These are phyloP conservation scores for Lycium ferocissimum DNA, from an alignment of 257 asterid species.

Conservation along the genomic window DNA sequence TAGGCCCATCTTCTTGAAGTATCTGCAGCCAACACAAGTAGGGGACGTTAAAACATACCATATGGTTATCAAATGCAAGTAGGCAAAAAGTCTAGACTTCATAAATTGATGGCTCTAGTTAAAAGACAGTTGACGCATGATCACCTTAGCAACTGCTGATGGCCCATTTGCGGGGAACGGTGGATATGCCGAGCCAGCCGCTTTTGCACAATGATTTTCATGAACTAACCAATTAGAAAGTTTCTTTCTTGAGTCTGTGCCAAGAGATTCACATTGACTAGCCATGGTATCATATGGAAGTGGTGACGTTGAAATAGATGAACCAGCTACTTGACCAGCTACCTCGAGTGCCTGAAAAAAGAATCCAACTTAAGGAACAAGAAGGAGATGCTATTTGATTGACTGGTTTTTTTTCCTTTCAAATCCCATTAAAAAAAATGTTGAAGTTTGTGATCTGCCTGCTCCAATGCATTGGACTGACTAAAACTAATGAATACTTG, in stretches of 20 bases:
- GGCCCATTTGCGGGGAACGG: conserved; percentile 47
- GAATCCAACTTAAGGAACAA: conserved; percentile 22
- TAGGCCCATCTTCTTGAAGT: conserved; percentile 43
- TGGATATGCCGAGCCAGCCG: conserved; percentile 42
- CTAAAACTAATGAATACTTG: background rate
- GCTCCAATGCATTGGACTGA: background rate
- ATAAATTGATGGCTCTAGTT: background rate
- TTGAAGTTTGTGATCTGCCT: background rate
- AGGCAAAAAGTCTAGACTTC: background rate
- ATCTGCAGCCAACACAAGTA: conserved; percentile 46
- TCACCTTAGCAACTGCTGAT: conserved; percentile 63
- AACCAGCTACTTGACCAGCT: conserved; percentile 99
- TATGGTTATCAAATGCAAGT: background rate
- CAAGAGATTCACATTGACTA: conserved; percentile 88
- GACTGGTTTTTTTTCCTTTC: background rate
- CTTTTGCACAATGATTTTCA: conserved; percentile 51
- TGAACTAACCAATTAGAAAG: conserved; percentile 84
- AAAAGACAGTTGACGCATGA: background rate
- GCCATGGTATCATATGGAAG: conserved; percentile 89
- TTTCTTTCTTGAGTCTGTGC: conserved; percentile 87
- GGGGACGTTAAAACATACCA: background rate
- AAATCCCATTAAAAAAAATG: background rate
- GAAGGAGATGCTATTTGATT: background rate
- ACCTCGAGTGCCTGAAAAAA: conserved; percentile 90
- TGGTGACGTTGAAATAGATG: conserved; percentile 88